A percentile compares a stretch with the other conserved stretches of the same genome.
phyloP scores from a whole-genome alignment of 805 yeast species.

The Lachancea kluyveri region DNA sequence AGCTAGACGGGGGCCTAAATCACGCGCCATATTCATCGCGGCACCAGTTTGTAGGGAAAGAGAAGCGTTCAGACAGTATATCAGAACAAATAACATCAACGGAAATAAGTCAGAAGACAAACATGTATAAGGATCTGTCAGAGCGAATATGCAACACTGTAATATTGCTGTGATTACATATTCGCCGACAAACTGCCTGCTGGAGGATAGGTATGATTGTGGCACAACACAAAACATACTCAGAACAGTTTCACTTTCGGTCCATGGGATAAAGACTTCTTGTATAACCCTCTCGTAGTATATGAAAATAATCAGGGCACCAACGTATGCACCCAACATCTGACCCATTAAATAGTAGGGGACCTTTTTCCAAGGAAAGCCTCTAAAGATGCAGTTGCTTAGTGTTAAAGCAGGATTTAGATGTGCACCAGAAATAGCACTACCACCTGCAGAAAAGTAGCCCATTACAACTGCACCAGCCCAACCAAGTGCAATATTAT shows the following conservation, averaged over 20 bases:
- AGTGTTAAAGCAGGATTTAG: conserved; percentile 49
- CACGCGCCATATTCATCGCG: conserved; percentile 51
- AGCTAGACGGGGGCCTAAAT: conserved; percentile 48
- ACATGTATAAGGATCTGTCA: conserved; percentile 46
- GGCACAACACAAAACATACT: conserved; percentile 45
- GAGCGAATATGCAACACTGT: conserved; percentile 42
- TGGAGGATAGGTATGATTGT: conserved; percentile 33
- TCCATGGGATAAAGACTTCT: conserved; percentile 24
- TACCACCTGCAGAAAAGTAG: conserved; percentile 44
- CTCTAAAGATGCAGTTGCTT: conserved; percentile 41
- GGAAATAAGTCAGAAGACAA: conserved; percentile 43
- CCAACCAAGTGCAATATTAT: conserved; percentile 43
- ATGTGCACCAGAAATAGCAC: conserved; percentile 50
- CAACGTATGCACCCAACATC: conserved; percentile 42
- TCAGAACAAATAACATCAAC: conserved; percentile 39
- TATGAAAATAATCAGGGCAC: conserved; percentile 41
- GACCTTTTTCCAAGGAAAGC: conserved; percentile 45
- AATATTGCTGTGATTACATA: conserved; percentile 39
- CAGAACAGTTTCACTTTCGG: conserved; percentile 29
- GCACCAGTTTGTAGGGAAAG: conserved; percentile 49
- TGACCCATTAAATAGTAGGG: conserved; percentile 42
- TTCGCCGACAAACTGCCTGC: conserved; percentile 45
- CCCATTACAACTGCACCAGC: conserved; percentile 50
- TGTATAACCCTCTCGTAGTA: conserved; percentile 36
- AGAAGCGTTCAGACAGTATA: conserved; percentile 41